Base-by-base conservation (phyloP, 192 early-diverging fungal genomes). In the Rhizophagus prolifer region DNA sequence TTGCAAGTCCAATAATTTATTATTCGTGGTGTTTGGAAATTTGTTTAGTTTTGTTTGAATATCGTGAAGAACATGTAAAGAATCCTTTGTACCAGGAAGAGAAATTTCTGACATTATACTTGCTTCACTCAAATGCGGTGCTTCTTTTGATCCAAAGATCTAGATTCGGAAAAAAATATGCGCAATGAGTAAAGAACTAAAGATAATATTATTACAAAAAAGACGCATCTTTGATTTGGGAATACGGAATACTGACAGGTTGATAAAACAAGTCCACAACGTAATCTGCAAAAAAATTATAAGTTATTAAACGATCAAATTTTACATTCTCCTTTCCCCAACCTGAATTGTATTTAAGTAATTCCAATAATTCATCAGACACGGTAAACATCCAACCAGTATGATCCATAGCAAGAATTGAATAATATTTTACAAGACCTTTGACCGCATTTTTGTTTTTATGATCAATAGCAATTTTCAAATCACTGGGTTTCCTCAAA, bases 371-470 rank as follows among this genome's bases (percentile, higher is more conserved):
- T n/a, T 34, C 34, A 25, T 68, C 16, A 44, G 21, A 23, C 0
- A 68, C 34, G 19, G 66, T 46, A 68, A 68, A 23, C 66, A 68
- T 68, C 66, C 66, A 68, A 4, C 66, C 66, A n/a, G 66, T 23
- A 68, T 68, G 41, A 41, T 68, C 21, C 66, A 68, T 68, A 3
- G 66, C 66, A n/a, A 41, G 36, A 68, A 23, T 36, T 1, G 66
- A 12, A 44, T 68, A 68, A 68, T 68, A 68, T 41, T 46, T 44
- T 21, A 68, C 36, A 38, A 68, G 38, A 23, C 36, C 38, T 25
- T 41, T 25, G 28, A 68, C n/a, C 1, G 38, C 36, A 68, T 68
- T 36, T 26, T 25, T n/a, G 4, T 25, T 14, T 44, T 2, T 38
- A n/a, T 2, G 38, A 9, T 68, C 12, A 44, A 68, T 68, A 1